Evolutionary conservation across 176 grass and related monocot species (phyloP), one percentile per base, ranked within the genome.

Genomic region (Alloteropsis semialata): DNA sequence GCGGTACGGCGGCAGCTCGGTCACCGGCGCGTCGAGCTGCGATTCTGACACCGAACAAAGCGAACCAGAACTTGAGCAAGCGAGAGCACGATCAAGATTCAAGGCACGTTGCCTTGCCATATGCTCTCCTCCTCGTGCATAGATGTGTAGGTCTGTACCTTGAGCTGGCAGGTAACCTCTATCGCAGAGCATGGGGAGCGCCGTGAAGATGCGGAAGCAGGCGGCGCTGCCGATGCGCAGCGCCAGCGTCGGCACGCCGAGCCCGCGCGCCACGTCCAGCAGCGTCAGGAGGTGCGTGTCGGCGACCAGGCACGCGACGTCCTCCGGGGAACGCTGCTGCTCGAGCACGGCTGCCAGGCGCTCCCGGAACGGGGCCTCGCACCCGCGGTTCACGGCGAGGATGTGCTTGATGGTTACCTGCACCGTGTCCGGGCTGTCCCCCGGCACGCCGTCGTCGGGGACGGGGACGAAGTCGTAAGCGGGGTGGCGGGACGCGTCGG

Each of bases 1-100:
- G 18, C 55, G 80, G 80, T 82, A 82, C 46, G 82, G 82, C n/a
- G 72, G 72, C 24, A 84, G 81, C 70, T 84, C 81, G 3, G 0
- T 14, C 81, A 84, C 81, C 70, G 32, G 81, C 33, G 15, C n/a
- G 1, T 84, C 81, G n/a, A 75, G n/a, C 70, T n/a, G 22, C 45
- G 82, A 75, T 16, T 65, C 70, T 4, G 5, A 34, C 42, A 4
- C 21, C 7, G 37, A n/a, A n/a, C n/a, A n/a, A n/a, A n/a, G 9
- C 1, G 28, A 1, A 8, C 19, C n/a, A n/a, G n/a, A n/a, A 9
- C 19, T 0, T 3, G 6, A 41, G 38, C 38, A 7, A 41, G 2
- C 8, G 38, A 41, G 38, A 41, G 1, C 38, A 6, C 2, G 38
- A 41, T 7, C 38, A 41, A 41, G 7, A 8, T n/a, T n/a, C n/a